Conservation (phyloP, 805 yeast species). For the Starmerella apis region DNA sequence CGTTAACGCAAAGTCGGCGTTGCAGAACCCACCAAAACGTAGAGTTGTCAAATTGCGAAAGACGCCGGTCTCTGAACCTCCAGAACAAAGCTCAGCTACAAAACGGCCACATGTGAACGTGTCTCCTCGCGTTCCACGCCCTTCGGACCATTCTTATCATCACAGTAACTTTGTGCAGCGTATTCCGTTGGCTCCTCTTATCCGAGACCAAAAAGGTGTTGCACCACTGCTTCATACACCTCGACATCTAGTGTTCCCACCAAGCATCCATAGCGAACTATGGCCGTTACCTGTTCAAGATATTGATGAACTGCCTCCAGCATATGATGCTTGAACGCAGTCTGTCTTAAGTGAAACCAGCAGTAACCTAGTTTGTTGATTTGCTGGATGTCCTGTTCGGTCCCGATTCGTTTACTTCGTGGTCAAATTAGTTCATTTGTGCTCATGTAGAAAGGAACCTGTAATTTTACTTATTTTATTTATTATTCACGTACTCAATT, state of each 20-base stretch:
- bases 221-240: slow-evolving; percentile 3
- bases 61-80: background rate
- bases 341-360: too few species aligned
- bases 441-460: background rate
- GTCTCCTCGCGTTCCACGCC: background rate
- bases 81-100: background rate
- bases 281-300: slow-evolving; percentile 10
- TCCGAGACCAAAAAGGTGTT: slow-evolving; percentile 6
- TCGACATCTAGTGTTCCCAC: slow-evolving; percentile 1
- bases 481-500: background rate
- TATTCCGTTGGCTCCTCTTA: slow-evolving; percentile 2
- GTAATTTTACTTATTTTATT: background rate
- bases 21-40: slow-evolving; percentile 26
- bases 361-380: background rate
- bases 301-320: slow-evolving; percentile 23
- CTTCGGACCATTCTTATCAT: background rate
- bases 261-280: slow-evolving; percentile 2
- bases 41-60: slow-evolving; percentile 27
- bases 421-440: too few species aligned
- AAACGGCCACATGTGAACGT: background rate
- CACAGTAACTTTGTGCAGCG: slow-evolving; percentile 1
- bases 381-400: too few species aligned
- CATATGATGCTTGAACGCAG: slow-evolving; percentile 16
- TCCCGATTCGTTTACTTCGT: too few species aligned
- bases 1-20: slow-evolving; percentile 12